Evolutionary conservation across 2,329 filamentous ascomycete species (phyloP).

Genomic region (Tolypocladium capitatum): DNA sequence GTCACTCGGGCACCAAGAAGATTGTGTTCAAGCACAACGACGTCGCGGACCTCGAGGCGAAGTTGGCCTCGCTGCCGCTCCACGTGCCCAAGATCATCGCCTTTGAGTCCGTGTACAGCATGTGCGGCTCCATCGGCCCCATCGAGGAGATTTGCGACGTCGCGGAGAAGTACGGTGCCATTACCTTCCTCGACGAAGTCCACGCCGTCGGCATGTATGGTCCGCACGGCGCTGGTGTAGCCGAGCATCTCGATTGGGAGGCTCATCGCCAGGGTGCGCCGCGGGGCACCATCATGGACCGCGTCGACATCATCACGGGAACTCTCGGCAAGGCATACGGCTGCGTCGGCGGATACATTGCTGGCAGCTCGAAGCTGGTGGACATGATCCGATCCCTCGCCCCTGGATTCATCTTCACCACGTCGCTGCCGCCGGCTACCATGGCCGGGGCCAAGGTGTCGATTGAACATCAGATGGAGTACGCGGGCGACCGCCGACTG

Average conservation of each 20-base stretch:
- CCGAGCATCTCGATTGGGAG: slow-evolving; percentile 92
- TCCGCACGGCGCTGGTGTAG: slow-evolving; percentile 86
- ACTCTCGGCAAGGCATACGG: slow-evolving; percentile 97
- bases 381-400: slow-evolving; percentile 90
- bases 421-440: slow-evolving; percentile 84
- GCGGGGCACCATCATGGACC: slow-evolving; percentile 80
- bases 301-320: slow-evolving; percentile 93
- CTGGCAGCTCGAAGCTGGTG: slow-evolving; percentile 72
- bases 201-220: slow-evolving; percentile 99
- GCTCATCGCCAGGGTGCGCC: slow-evolving; percentile 64
- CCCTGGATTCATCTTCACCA: slow-evolving; percentile 98
- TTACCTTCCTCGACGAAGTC: slow-evolving; percentile 97
- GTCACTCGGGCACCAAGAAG: slow-evolving; percentile 93
- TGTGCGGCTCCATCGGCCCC: slow-evolving; percentile 94
- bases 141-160: slow-evolving; percentile 94
- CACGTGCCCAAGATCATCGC: slow-evolving; percentile 94
- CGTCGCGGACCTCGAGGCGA: slow-evolving; percentile 79
- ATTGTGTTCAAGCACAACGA: slow-evolving; percentile 99
- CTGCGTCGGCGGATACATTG: slow-evolving; percentile 95
- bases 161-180: slow-evolving; percentile 91
- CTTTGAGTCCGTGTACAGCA: slow-evolving; percentile 97
- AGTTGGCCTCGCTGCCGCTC: slow-evolving; percentile 74
- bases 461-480: slow-evolving; percentile 83
- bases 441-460: slow-evolving; percentile 90
- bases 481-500: slow-evolving; percentile 75